A percentile compares a stretch with the other conserved stretches of the same genome.
Evolutionary conservation across 2,329 filamentous ascomycete genomes (phyloP).

Genomic region (Elsinoe arachidis): DNA sequence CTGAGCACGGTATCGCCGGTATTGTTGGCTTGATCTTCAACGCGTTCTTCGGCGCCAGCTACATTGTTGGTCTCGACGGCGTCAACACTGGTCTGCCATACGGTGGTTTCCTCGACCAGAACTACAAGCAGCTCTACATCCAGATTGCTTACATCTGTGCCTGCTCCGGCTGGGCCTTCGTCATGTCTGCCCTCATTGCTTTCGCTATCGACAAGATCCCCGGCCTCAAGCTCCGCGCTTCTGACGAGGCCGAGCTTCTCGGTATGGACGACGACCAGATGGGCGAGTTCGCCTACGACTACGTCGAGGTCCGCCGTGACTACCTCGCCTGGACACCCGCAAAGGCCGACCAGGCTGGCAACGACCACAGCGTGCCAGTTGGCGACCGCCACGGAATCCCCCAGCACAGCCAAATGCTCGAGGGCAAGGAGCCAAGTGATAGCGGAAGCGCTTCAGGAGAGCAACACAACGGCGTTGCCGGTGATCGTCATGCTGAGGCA

Average conservation of each 20-base stretch:
- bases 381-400: slow-evolving; percentile 60
- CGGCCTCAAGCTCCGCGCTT: slow-evolving; percentile 69
- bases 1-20: slow-evolving; percentile 77
- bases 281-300: slow-evolving; percentile 84
- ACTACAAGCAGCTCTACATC: slow-evolving; percentile 67
- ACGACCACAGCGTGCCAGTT: slow-evolving; percentile 55
- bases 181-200: slow-evolving; percentile 64
- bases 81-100: slow-evolving; percentile 50
- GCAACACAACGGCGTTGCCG: slow-evolving; percentile 41
- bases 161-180: slow-evolving; percentile 58
- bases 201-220: slow-evolving; percentile 67
- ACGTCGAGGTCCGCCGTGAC: slow-evolving; percentile 79
- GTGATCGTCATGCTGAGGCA: slow-evolving; percentile 45
- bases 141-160: slow-evolving; percentile 70
- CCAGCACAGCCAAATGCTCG: slow-evolving; percentile 59
- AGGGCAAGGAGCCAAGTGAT: slow-evolving; percentile 45
- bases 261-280: slow-evolving; percentile 88
- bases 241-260: slow-evolving; percentile 72
- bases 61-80: slow-evolving; percentile 66
- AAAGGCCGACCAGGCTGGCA: slow-evolving; percentile 53
- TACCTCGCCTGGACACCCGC: slow-evolving; percentile 82
- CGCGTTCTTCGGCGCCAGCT: slow-evolving; percentile 59
- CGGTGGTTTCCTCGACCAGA: slow-evolving; percentile 68
- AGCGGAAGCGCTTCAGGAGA: slow-evolving; percentile 32
- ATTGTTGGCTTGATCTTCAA: slow-evolving; percentile 74